Evolutionary conservation across 208 protist genomes (phyloP), one percentile per base, ranked within the genome.

Genomic region (Wallacemonas sp.): DNA sequence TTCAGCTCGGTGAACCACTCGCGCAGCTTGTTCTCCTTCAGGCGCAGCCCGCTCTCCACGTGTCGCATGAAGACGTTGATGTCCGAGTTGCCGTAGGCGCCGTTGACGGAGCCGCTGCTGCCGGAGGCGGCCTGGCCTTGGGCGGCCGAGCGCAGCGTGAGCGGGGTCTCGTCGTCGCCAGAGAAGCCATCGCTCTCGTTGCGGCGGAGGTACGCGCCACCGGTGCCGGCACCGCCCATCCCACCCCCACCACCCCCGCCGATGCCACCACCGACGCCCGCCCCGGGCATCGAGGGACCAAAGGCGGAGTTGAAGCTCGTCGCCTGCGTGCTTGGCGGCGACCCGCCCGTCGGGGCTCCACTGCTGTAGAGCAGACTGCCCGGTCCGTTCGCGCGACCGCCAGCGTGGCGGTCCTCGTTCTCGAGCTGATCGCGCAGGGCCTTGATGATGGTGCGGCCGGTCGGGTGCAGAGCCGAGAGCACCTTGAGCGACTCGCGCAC

Each of bases 1-100:
- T 97, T 87, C 32, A 97, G 79, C 71, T 97, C 88, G 14, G 75
- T 59, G 50, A 95, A 97, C 89, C 91, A 97, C 75, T 97, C 91
- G 5, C 91, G 82, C 76, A 89, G 75, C 57, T 88, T 87, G 65
- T 68, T 91, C 49, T 94, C 87, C 66, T 88, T 93, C 7, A 81
- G 61, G 2, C 85, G 84, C 41, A 91, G 61, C 31, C 91, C 91
- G 32, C 76, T 82, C 39, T 95, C 89, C 1, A 97, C 77, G 54
- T 95, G 89, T 59, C 85, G 82, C 86, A 94, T 92, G 57, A 96
- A 91, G 3, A 92, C 71, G 32, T 74, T 79, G 5, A 93, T 74
- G 64, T 96, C 87, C 3, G 52, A 36, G n/a, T 8, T 25, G 20
- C 52, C 52, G 52, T 59, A 41, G 29, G 1, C 12, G 18, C 52